Percentiles rank a stretch among this genome's conserved stretches.
These are phyloP conservation scores for Beta lomatogona DNA, from an alignment of 179 eudicot genomes.

Conservation along the genomic window DNA sequence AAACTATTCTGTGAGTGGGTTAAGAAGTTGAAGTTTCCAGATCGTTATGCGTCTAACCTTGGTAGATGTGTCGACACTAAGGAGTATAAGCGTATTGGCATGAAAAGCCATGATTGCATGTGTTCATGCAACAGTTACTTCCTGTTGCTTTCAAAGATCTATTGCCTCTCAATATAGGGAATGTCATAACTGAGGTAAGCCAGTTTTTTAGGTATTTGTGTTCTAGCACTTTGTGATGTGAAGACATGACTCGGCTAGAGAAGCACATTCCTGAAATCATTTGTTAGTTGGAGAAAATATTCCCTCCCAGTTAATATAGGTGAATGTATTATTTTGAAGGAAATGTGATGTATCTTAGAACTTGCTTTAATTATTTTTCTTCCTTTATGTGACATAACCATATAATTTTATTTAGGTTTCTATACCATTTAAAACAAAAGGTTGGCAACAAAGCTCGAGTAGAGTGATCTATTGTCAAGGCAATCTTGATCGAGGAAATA, in stretches of 20 bases:
- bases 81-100: conserved; percentile 17
- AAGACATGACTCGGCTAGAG: not conserved
- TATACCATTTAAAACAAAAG: conserved; percentile 4
- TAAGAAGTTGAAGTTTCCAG: conserved; percentile 14
- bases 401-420: not conserved
- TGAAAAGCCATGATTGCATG: conserved; percentile 26
- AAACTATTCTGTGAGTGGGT: not conserved
- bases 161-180: conserved; percentile 10
- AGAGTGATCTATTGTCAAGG: conserved; percentile 2
- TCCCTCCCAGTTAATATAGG: no score
- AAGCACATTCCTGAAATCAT: no score
- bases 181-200: conserved; percentile 13
- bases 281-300: no score
- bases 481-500: conserved; percentile 4
- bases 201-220: conserved; percentile 13
- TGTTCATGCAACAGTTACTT: conserved; percentile 17
- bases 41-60: conserved; percentile 20
- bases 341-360: no score
- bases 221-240: not conserved
- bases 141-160: not conserved
- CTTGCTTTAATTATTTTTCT: not conserved
- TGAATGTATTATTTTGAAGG: no score
- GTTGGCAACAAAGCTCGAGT: conserved; percentile 4
- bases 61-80: not conserved
- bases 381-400: not conserved